Evolutionary conservation across 495 filamentous ascomycete genomes (phyloP).

Genomic region (Lepidopterella palustris): DNA sequence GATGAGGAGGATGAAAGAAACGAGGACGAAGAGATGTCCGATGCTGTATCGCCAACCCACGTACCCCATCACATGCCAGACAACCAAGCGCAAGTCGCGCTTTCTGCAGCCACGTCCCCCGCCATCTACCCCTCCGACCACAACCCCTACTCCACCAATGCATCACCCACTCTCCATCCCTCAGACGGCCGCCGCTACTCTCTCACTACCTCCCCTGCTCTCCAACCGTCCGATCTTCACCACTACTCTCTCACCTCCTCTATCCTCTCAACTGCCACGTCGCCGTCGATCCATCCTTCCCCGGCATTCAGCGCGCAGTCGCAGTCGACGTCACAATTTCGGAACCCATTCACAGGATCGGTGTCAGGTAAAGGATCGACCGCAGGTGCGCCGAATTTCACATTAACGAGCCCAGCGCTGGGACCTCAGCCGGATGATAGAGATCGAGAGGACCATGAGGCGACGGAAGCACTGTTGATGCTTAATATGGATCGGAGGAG

Average conservation of each 20-base stretch:
- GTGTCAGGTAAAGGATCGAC: conserved; percentile 15
- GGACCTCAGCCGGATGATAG: conserved; percentile 11
- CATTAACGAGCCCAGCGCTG: conserved; percentile 19
- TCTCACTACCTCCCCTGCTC: conserved; percentile 17
- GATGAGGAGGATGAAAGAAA: conserved; percentile 30
- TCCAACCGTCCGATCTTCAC: conserved; percentile 18
- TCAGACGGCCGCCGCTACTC: conserved; percentile 13
- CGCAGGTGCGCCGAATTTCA: conserved; percentile 5
- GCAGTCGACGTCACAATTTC: conserved; percentile 14
- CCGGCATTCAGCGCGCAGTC: conserved; percentile 24
- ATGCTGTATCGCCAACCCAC: conserved; percentile 20
- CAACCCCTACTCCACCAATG: conserved; percentile 19
- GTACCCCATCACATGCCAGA: background rate
- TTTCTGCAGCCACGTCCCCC: conserved; percentile 16
- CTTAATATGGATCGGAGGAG: conserved; percentile 36
- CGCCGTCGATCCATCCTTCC: conserved; percentile 24
- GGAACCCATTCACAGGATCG: conserved; percentile 17
- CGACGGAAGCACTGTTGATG: conserved; percentile 37
- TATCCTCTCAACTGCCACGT: conserved; percentile 23
- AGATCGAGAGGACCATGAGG: conserved; percentile 34
- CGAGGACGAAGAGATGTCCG: conserved; percentile 34
- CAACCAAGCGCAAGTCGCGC: conserved; percentile 9
- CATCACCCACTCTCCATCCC: conserved; percentile 18
- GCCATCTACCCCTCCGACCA: conserved; percentile 22
- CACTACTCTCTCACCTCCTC: conserved; percentile 25